Base-by-base conservation (phyloP, 2,329 filamentous ascomycete species). In the Cladophialophora bantiana region DNA sequence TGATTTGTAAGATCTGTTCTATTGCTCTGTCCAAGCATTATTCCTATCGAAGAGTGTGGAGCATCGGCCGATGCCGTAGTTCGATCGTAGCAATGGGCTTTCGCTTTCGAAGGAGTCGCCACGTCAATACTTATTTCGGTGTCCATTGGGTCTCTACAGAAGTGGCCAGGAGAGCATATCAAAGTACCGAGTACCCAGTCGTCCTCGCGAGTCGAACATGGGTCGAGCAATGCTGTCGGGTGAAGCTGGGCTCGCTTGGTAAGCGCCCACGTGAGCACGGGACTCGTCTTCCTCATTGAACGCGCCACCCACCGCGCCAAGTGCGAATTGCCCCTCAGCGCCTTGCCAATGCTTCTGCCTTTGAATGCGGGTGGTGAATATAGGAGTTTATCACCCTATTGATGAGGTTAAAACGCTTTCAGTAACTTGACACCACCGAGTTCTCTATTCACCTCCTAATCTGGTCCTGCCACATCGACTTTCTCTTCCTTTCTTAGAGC, bases 241-340 rank as follows among this genome's bases (percentile, higher is more conserved):
- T n/a, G n/a, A n/a, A n/a, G n/a, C n/a, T n/a, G n/a, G n/a, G 40
- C n/a, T 42, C 40, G 15, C 2, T 42, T 7, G 40, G 40, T n/a
- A 48, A 10, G 10, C 6, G 18, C 10, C 3, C 45, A 50, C 40
- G 59, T 53, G 34, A 62, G 32, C 45, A 52, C 45, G 56, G 59
- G 54, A 26, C 26, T 62, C 48, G 48, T 38, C 35, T 62, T 38
- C 45, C 40, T 18, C 26, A 52, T 54, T 34, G 18, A 45, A 59
- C 38, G 53, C 45, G 45, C 45, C 45, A 26, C 45, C 45, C 4
- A 50, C n/a, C 45, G 45, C 45, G 45, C 45, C 18, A 50, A 26
- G 45, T 26, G 18, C 18, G 45, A 26, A 50, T 3, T 26, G 18
- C 45, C 45, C 45, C 45, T 50, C 45, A 26, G 7, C 45, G 20